These are phyloP conservation scores for Anthracocystis setariae DNA, from an alignment of 1,284 basidiomycete species.

Conservation along the genomic window DNA sequence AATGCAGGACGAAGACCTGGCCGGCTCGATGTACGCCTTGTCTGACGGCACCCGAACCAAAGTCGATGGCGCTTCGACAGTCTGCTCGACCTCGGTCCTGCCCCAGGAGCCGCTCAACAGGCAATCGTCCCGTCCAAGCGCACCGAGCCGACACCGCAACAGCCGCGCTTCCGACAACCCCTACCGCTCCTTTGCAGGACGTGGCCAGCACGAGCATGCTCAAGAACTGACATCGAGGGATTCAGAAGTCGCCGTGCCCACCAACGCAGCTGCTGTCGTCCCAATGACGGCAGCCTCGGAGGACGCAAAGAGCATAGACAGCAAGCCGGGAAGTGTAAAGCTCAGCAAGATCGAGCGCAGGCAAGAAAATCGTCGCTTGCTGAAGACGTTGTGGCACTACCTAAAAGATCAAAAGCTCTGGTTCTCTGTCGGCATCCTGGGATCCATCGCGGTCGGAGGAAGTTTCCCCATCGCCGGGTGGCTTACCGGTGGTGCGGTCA, in stretches of 20 bases:
- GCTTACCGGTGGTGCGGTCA: constrained; percentile 59
- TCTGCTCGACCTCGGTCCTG: constrained; percentile 25
- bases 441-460: constrained; percentile 57
- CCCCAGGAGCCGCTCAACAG: constrained; percentile 22
- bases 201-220: constrained; percentile 40
- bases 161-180: constrained; percentile 32
- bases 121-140: constrained; percentile 7
- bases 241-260: constrained; percentile 15
- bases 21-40: constrained; percentile 12
- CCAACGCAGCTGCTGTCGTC: constrained; percentile 15
- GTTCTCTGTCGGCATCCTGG: constrained; percentile 46
- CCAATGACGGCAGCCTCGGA: constrained; percentile 3
- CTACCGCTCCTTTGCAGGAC: constrained; percentile 22
- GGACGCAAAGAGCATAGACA: constrained; percentile 6
- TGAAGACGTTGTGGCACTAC: constrained; percentile 33
- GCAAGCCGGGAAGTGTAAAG: constrained; percentile 4
- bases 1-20: constrained; percentile 2
- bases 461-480: constrained; percentile 68
- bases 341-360: constrained; percentile 22
- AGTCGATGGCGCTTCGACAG: constrained; percentile 30
- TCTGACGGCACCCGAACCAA: constrained; percentile 36
- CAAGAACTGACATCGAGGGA: constrained; percentile 19
- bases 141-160: constrained; percentile 26
- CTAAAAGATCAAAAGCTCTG: constrained; percentile 43
- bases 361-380: constrained; percentile 35